Base-by-base conservation (phyloP, 106 monocot genomes). In the Agapanthus africanus region DNA sequence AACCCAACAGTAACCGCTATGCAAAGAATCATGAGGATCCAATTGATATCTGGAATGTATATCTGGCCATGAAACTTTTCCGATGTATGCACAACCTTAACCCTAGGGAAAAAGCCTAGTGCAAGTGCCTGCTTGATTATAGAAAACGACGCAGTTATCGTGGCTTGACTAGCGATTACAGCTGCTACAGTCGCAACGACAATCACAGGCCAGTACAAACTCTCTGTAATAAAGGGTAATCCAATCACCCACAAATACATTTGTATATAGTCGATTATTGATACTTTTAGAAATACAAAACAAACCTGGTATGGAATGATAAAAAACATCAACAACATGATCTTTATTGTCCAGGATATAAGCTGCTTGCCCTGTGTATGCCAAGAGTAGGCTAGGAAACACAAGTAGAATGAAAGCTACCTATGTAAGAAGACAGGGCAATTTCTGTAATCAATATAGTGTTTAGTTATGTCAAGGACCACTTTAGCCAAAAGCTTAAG, bases 101-200 rank as follows among this genome's bases (percentile, higher is more conserved):
- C 81, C 59, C 88, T 65, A 11, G 88, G 84, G 59, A 88, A 88
- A 72, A 84, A 88, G 7, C 88, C 84, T 40, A 84, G 84, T 51
- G 84, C 84, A 49, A 81, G 73, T 46, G 84, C 84, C 64, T 88
- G 88, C 68, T 88, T 84, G 37, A 88, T 81, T 38, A 88, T 84
- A 6, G 81, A 88, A 71, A 81, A 88, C 41, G 84, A 81, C 36
- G 81, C 88, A 62, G 84, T 81, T 73, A 88, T 82, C 27, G 84
- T 84, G 26, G 88, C 88, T 69, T 88, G 88, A 59, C 88, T 88
- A 36, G 81, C 84, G 42, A 88, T 35, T 37, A 84, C 68, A 67
- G 88, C 88, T 38, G 84, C 81, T 57, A 60, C 50, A 49, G 81
- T 84, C 54, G 88, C 84, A 65, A 88, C 21, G 16, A 84, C 34